Evolutionary conservation across 2,329 filamentous ascomycete species (phyloP), one percentile per base, ranked within the genome.

Genomic region (Elsinoe fawcettii): DNA sequence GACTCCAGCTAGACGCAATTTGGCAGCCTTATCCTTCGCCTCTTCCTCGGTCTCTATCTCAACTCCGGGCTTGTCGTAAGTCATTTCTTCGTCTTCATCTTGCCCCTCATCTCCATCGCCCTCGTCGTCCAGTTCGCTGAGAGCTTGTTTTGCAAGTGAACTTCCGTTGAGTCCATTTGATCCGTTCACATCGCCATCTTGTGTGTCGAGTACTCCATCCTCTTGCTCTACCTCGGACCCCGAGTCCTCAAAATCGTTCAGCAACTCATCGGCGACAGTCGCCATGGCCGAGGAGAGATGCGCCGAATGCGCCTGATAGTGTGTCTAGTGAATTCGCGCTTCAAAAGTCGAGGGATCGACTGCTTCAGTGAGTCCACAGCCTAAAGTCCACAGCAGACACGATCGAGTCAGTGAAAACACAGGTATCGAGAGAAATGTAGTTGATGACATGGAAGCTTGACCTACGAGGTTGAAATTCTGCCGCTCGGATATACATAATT

Each of bases 171-270:
- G 30, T 20, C 47, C 25, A 18, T 37, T 18, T 11, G 34, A 34
- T n/a, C 57, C 58, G 18, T 59, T 51, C 30, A 62, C 59, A 12
- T 47, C 58, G 20, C 56, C 57, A 16, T 65, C 61, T 56, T 66
- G 64, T 25, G 60, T 47, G 32, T 66, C 63, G 36, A 63, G 64
- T 20, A 68, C 66, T 25, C 60, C 65, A 37, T 66, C 60, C 30
- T 82, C 77, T 34, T 83, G 82, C 60, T 86, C 85, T 36, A 80
- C 82, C 65, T 93, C 88, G 55, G 89, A 89, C 54, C 85, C 90
- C 5, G 85, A 88, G 67, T 95, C 89, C 66, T 90, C 90, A 62
- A 95, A 93, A 70, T 95, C 90, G 67, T 93, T 88, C 65, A 97
- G 79, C 9, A 99, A 81, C 70, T 97, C 92, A 67, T 97, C 91